phyloP scores from a whole-genome alignment of 2,329 filamentous ascomycete species.

The Metarhizium brunneum region DNA sequence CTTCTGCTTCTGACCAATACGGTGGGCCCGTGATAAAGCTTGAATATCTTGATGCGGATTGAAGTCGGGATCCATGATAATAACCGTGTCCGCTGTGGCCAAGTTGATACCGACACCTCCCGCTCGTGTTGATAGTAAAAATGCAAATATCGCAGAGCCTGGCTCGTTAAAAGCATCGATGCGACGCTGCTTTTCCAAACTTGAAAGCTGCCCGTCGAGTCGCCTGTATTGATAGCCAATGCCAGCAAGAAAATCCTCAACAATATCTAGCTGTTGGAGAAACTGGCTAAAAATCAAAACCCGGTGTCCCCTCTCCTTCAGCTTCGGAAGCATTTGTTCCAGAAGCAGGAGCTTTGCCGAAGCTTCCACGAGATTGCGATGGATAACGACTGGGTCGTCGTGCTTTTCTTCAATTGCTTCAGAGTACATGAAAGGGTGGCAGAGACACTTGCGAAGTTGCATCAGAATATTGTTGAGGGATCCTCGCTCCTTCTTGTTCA shows the following conservation, averaged over 20 bases:
- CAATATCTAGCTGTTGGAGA: slow-evolving; percentile 73
- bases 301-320: slow-evolving; percentile 76
- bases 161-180: slow-evolving; percentile 92
- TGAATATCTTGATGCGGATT: slow-evolving; percentile 98
- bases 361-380: slow-evolving; percentile 81
- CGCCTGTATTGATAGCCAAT: slow-evolving; percentile 66
- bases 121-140: slow-evolving; percentile 85
- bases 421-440: slow-evolving; percentile 94
- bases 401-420: slow-evolving; percentile 78
- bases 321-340: slow-evolving; percentile 76
- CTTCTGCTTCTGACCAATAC: slow-evolving; percentile 93
- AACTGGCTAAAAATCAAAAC: slow-evolving; percentile 97
- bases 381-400: slow-evolving; percentile 49
- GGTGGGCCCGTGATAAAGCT: slow-evolving; percentile 85
- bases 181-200: slow-evolving; percentile 82
- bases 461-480: slow-evolving; percentile 91
- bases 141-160: slow-evolving; percentile 74
- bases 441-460: slow-evolving; percentile 89
- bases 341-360: slow-evolving; percentile 82
- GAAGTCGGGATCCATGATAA: slow-evolving; percentile 94
- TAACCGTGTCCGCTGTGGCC: slow-evolving; percentile 93
- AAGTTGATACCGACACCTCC: slow-evolving; percentile 97
- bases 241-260: slow-evolving; percentile 83
- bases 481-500: slow-evolving; percentile 63
- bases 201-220: slow-evolving; percentile 74